A percentile compares a stretch with the other conserved stretches of the same genome.
These are phyloP conservation scores for Pythium monospermum DNA, from an alignment of 352 stramenopile genomes.

Conservation along the genomic window DNA sequence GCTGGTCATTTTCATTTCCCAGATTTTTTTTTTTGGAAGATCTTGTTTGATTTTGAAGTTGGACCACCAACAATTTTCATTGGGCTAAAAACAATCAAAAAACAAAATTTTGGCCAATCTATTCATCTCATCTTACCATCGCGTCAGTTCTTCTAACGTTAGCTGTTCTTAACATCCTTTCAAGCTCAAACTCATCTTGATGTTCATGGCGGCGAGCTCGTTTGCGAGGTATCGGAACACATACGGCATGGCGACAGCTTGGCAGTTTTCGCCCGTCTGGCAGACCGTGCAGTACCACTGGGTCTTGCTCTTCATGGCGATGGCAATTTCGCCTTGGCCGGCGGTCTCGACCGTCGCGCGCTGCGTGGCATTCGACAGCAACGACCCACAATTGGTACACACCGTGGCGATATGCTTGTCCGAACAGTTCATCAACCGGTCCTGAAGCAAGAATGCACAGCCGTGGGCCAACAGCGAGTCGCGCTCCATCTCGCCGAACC, in stretches of 20 bases:
- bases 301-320: conserved; percentile 85
- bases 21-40: background rate
- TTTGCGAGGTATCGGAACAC: conserved; percentile 99
- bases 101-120: background rate
- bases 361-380: conserved; percentile 87
- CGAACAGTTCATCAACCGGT: conserved; percentile 98
- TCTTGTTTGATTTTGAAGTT: background rate
- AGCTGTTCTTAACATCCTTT: conserved; percentile 72
- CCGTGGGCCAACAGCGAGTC: conserved; percentile 98
- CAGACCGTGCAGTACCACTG: conserved; percentile 85
- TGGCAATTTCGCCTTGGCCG: conserved; percentile 74
- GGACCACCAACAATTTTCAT: no score
- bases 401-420: conserved; percentile 98
- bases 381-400: conserved; percentile 89
- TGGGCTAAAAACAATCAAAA: conserved; percentile 6
- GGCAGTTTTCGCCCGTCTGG: conserved; percentile 85
- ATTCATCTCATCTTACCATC: background rate
- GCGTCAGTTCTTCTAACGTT: no score
- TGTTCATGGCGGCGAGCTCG: conserved; percentile 99
- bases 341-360: conserved; percentile 75
- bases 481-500: conserved; percentile 99
- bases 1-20: background rate
- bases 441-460: conserved; percentile 94
- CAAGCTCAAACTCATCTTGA: conserved; percentile 95
- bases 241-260: conserved; percentile 97